Evolutionary conservation across 768 basidiomycete genomes (phyloP), one percentile per base, ranked within the genome.

Genomic region (Sarcodon sp.): DNA sequence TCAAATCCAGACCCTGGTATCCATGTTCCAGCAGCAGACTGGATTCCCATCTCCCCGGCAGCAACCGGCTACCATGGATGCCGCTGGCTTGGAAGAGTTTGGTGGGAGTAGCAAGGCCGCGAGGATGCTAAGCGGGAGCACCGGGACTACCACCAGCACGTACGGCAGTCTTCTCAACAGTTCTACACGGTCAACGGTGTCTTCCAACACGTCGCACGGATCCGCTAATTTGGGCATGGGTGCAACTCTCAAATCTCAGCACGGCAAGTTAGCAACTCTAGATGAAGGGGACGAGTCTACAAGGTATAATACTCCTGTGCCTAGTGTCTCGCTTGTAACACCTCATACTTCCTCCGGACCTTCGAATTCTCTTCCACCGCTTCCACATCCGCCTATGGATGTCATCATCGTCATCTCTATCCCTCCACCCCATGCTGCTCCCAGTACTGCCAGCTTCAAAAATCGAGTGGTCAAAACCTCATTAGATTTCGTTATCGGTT

Each of bases 371-470:
- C 79, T 91, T 33, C 70, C 80, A 0, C 87, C 89, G 7, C 75
- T 92, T 6, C 75, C 79, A 11, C 93, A 97, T 59, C 85, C 92
- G 0, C 75, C 90, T 4, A 70, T 96, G 57, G 96, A 99, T 63
- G 75, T 99, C 52, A 87, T 98, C 59, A 76, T 98, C 48, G 84
- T 98, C 48, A 67, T 98, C 35, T 89, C 92, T 10, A 68, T 98
- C 2, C 91, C 94, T 4, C 76, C 86, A 6, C 75, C 82, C 0
- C 71, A 67, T 41, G 73, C 85, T 33, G 71, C 75, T 16, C 83
- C 80, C 7, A 83, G 85, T 55, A 87, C 88, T 6, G 83, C 88
- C 3, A 76, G 79, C 48, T 77, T 98, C 54, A 97, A 97, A 64
- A 59, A 86, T 44, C 84, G 89, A 37, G 86, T 98, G 21, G 87